Evolutionary conservation across 1,284 basidiomycete species (phyloP), one percentile per base, ranked within the genome.

Genomic region (Cutaneotrichosporon sp.): DNA sequence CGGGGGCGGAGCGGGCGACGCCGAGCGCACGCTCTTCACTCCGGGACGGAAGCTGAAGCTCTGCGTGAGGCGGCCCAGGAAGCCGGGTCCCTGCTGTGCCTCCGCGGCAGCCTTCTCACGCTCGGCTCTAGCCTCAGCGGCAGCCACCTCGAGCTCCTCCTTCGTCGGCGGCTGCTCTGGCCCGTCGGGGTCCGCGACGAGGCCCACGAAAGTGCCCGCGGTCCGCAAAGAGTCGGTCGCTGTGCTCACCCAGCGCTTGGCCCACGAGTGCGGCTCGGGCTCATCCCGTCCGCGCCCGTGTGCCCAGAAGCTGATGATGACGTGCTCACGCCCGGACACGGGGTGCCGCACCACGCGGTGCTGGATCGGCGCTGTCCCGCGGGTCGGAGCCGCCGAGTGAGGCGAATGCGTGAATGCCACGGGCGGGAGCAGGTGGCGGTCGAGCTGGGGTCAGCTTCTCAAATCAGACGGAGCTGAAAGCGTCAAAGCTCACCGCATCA

Each of bases 401-500:
- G 77, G 75, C 5, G 76, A 68, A 64, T 79, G 79, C 22, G 79
- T 80, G 69, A 77, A 80, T 20, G 70, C 67, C 38, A 79, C 68
- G 10, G 79, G 79, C 11, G 75, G 77, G 7, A 80, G 73, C n/a
- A 80, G 75, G 61, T 77, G 70, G 5, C 62, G 57, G 56, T 78
- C 68, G 56, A 80, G 73, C 78, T 79, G 67, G 2, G 25, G 42
- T 47, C 24, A 56, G 64, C 27, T 25, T n/a, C n/a, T n/a, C n/a
- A n/a, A n/a, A n/a, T n/a, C n/a, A 18, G 18, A 18, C 18, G 14
- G n/a, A 50, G 47, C 4, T 4, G 7, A n/a, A 18, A 27, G 20
- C 4, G n/a, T 9, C n/a, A 3, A 4, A 6, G 71, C 78, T 62
- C 63, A 92, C 91, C 77, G 83, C 84, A 49, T 86, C 80, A 27